Evolutionary conservation across 257 asterid genomes (phyloP).

Genomic region (Mitragyna speciosa): DNA sequence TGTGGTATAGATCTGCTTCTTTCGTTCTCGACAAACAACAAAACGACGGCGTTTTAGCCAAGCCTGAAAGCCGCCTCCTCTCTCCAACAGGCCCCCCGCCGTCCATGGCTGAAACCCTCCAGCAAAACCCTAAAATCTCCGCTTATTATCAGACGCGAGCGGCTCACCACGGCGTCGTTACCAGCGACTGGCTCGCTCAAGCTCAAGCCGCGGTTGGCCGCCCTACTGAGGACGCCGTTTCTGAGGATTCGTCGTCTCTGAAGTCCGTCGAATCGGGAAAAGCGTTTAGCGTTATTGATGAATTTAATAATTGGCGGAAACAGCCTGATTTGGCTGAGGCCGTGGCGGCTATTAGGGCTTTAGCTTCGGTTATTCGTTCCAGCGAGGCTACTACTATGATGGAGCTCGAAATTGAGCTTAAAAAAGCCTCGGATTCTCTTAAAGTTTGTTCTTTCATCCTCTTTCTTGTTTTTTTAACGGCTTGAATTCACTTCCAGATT

Average conservation of each 20-base stretch:
- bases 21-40: constrained; percentile 42
- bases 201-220: constrained; percentile 66
- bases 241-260: constrained; percentile 22
- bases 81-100: constrained; percentile 29
- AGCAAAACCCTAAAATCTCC: constrained; percentile 49
- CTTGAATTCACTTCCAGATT: neutral
- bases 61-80: constrained; percentile 34
- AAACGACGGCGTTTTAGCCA: constrained; percentile 32
- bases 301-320: constrained; percentile 80
- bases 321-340: constrained; percentile 97
- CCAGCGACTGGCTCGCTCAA: constrained; percentile 92
- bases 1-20: constrained; percentile 57
- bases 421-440: constrained; percentile 80
- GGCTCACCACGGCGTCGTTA: constrained; percentile 86
- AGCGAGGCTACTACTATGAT: constrained; percentile 88
- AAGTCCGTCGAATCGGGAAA: constrained; percentile 32
- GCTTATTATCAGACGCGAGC: constrained; percentile 87
- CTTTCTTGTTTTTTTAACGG: neutral
- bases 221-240: constrained; percentile 33
- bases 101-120: constrained; percentile 51
- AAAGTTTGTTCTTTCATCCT: constrained; percentile 41
- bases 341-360: constrained; percentile 93
- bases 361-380: constrained; percentile 84
- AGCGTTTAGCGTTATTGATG: constrained; percentile 67
- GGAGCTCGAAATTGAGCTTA: constrained; percentile 94